Evolutionary conservation across 495 filamentous ascomycete genomes (phyloP), one percentile per base, ranked within the genome.

Genomic region (Sabuloglossum arenarium): DNA sequence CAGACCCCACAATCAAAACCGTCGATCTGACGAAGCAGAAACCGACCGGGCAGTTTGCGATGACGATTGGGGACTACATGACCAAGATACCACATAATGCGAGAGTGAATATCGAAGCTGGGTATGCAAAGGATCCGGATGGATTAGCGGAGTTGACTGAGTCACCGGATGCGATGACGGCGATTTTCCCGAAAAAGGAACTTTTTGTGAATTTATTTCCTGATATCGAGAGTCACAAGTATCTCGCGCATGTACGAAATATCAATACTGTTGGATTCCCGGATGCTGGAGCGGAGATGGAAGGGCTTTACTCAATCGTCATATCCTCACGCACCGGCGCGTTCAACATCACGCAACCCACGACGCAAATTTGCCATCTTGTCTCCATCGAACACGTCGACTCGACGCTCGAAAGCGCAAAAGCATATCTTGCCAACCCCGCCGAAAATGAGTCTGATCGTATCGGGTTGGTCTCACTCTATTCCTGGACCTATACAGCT

Each of bases 401-500:
- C 9, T 25, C 45, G 11, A 0, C 43, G 66, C 0, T 43, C n/a
- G 14, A 57, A 23, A 54, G 43, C 5, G 27, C 50, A n/a, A 24
- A 52, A 12, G 50, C 57, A 19, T 19, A 42, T 1, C 4, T 43
- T 11, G 54, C n/a, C n/a, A n/a, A n/a, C n/a, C n/a, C n/a, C n/a
- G n/a, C n/a, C n/a, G n/a, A n/a, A n/a, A n/a, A 56, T 30, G 11
- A 50, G 10, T 28, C 42, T 3, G 30, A 51, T 5, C 61, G 56
- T 12, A 65, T 77, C 14, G 70, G 58, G 0, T 49, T 79, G 29
- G 57, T 61, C 11, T 70, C 65, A 0, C 62, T 79, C 9, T 62
- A 71, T 56, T 64, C 60, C 16, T 79, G 76, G 76, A 61, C 59
- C 1, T 77, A 76, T 50, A 68, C 60, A 0, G 58, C 59, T 11